Evolutionary conservation across 441 rosid genomes (phyloP).

Genomic region (Croton laevigatus): DNA sequence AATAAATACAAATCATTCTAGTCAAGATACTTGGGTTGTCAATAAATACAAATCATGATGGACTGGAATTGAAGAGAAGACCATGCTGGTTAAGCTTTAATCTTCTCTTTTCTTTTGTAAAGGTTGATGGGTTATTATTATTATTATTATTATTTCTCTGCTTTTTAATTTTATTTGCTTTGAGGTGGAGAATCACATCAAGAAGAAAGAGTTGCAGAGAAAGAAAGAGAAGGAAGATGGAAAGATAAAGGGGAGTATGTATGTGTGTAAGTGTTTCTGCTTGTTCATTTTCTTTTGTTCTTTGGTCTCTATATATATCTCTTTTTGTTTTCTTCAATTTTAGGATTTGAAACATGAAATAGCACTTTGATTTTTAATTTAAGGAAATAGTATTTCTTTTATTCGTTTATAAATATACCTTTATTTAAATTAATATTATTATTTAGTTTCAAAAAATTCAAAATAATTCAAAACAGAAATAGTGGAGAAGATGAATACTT

Average conservation of each 20-base stretch:
- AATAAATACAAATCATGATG: no score
- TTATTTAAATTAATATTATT: no score
- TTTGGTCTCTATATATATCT: constrained; percentile 18
- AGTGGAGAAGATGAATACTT: no score
- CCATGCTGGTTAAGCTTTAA: constrained; percentile 64
- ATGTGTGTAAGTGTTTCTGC: constrained; percentile 1
- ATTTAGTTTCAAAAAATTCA: no score
- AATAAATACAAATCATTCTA: no score
- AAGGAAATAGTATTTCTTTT: no score
- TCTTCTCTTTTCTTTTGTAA: constrained; percentile 45
- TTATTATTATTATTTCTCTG: not conserved
- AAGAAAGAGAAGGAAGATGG: constrained; percentile 28
- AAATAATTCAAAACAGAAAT: no score
- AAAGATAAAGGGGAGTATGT: constrained; percentile 33
- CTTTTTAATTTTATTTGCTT: constrained; percentile 23
- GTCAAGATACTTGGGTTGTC: no score
- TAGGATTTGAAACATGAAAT: constrained; percentile 31
- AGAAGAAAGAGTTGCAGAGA: constrained; percentile 50
- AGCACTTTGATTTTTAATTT: no score
- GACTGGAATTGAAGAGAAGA: constrained; percentile 78
- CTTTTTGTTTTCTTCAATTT: constrained; percentile 52
- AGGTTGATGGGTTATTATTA: constrained; percentile 41
- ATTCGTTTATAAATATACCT: no score
- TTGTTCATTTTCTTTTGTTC: constrained; percentile 35
- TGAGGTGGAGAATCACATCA: constrained; percentile 62